Evolutionary conservation across 2,329 filamentous ascomycete species (phyloP).

Genomic region (Monosporascus sp.): DNA sequence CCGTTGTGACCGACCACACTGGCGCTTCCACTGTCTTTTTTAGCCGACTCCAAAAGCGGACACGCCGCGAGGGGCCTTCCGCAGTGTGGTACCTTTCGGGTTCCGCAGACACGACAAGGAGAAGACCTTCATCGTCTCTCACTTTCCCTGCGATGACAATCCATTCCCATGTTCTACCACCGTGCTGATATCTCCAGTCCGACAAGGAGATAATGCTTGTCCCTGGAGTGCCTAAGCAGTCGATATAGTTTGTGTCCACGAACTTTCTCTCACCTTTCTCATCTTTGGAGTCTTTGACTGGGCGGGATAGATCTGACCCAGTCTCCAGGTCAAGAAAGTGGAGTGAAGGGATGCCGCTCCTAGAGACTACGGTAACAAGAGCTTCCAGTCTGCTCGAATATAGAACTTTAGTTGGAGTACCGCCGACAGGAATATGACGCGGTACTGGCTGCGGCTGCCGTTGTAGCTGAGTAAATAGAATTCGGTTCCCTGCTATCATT

Average conservation of each 20-base stretch:
- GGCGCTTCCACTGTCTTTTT: constrained; percentile 41
- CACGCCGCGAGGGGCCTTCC: constrained; percentile 24
- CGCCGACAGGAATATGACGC: constrained; percentile 23
- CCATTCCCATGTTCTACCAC: constrained; percentile 55
- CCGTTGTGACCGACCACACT: constrained; percentile 52
- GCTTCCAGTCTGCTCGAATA: constrained; percentile 50
- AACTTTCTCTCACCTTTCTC: constrained; percentile 26
- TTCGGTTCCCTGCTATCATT: constrained; percentile 42
- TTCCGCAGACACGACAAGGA: constrained; percentile 52
- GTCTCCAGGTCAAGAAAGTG: constrained; percentile 53
- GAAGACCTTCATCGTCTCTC: constrained; percentile 36
- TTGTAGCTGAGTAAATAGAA: constrained; percentile 51
- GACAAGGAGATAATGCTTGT: constrained; percentile 56
- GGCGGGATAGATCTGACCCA: constrained; percentile 44
- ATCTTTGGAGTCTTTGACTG: constrained; percentile 22
- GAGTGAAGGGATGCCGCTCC: constrained; percentile 41
- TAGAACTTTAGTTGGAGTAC: constrained; percentile 47
- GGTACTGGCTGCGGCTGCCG: constrained; percentile 24
- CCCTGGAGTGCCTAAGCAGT: constrained; percentile 49
- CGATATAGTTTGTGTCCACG: constrained; percentile 41
- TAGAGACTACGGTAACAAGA: constrained; percentile 47
- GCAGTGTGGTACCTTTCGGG: constrained; percentile 12
- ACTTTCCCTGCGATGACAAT: constrained; percentile 52
- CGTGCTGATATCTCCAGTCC: constrained; percentile 58
- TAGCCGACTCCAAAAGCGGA: constrained; percentile 51